Evolutionary conservation across 148 eudicot species (phyloP), one percentile per base, ranked within the genome.

Genomic region (Camellia japonica): DNA sequence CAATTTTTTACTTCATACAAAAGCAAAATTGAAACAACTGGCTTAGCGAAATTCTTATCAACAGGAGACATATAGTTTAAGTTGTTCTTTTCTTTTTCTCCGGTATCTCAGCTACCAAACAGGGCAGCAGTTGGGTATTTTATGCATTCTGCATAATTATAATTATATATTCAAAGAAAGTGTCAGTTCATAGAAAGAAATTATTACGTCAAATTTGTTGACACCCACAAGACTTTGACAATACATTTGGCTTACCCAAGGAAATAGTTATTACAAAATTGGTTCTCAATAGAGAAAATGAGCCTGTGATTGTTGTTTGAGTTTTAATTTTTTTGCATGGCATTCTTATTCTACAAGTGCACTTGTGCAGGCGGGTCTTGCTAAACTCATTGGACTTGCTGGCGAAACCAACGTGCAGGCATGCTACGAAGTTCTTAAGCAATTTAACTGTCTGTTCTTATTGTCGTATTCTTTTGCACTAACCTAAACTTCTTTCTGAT

Each of bases 391-490:
- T 74, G 99, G 99, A 85, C 98, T 96, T 85, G 99, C 98, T 72
- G 99, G 99, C 41, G 99, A 96, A 86, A 96, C 99, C 81, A 96
- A 96, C 80, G 83, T 96, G 86, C 99, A 96, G 98, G 99, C 80
- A 87, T 68, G 82, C 68, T 76, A n/a, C 44, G 67, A 43, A 52
- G 77, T 18, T 38, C 5, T 68, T 55, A n/a, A 64, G 54, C 54
- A 47, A 52, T 66, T 66, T 67, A 41, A 62, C 38, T 12, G 5
- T 12, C 49, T 70, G 3, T n/a, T 20, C 67, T 73, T 52, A 20
- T 51, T 41, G 44, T 77, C 19, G 0, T 3, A 19, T 84, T 14
- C 69, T 41, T 44, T 7, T 2, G 11, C 12, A 38, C 19, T 16
- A 41, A 15, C 51, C 63, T 43, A 10, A 42, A 16, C 19, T 43